phyloP scores from a whole-genome alignment of 495 filamentous ascomycete species.

The Penicillium samsonianum region DNA sequence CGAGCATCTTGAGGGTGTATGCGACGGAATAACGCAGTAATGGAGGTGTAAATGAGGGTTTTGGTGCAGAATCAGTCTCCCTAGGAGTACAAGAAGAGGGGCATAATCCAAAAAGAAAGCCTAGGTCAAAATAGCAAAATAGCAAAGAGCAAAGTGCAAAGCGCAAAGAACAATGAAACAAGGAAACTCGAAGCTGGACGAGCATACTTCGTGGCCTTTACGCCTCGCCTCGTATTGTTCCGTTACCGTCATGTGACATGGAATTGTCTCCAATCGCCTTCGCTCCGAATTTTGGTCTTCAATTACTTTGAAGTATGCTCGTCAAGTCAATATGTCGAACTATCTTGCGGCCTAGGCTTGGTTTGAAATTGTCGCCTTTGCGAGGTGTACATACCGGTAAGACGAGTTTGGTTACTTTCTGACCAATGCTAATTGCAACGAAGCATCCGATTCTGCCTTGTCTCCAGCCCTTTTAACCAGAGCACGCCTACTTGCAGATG shows the following conservation, averaged over 20 bases:
- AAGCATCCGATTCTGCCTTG: conserved; percentile 47
- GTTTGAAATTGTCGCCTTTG: conserved; percentile 21
- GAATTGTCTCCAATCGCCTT: conserved; percentile 5
- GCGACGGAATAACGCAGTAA: conserved; percentile 9
- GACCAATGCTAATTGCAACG: conserved; percentile 12
- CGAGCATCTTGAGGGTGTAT: conserved; percentile 26
- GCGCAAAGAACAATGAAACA: not conserved
- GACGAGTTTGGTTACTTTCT: not conserved
- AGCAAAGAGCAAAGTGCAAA: not conserved
- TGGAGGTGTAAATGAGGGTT: conserved; percentile 11
- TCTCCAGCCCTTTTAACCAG: conserved; percentile 63
- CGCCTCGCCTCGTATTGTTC: conserved; percentile 27
- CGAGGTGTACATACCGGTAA: conserved; percentile 35
- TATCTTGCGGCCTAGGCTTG: conserved; percentile 27
- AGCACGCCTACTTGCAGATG: conserved; percentile 62
- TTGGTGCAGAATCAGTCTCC: not conserved
- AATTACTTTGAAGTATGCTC: conserved; percentile 31
- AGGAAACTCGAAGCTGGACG: conserved; percentile 5
- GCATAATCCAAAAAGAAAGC: conserved; percentile 3
- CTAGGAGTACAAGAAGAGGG: not conserved
- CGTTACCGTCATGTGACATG: conserved; percentile 24
- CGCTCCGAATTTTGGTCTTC: not conserved
- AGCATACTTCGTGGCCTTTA: conserved; percentile 46
- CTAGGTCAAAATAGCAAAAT: not conserved
- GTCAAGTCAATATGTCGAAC: conserved; percentile 36